Base-by-base conservation (phyloP, 495 filamentous ascomycete species). In the Ramalina intermedia region DNA sequence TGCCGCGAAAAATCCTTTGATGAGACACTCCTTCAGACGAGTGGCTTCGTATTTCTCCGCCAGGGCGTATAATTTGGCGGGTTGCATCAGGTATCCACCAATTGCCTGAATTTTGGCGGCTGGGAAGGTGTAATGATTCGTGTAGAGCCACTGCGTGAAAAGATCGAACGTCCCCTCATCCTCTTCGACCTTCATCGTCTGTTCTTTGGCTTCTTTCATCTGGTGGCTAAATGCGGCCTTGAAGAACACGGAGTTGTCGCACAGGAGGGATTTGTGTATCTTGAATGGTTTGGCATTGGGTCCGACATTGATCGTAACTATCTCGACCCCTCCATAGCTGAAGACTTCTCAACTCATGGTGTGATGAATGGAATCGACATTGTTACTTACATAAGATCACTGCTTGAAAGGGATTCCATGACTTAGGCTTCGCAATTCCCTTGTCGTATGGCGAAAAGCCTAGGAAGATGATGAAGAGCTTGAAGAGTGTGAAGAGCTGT, bases 61-160 rank as follows among this genome's bases (percentile, higher is more conserved):
- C 17, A 45, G n/a, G 3, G n/a, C 26, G 14, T 21, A 29, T 17
- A 45, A 1, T 23, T 21, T 29, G 6, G 24, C 24, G 4, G 26
- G 20, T 16, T 45, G 7, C 42, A 29, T 45, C n/a, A 21, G 16
- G 24, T 24, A 29, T 18, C 18, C 20, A 16, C 20, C 26, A 23
- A 8, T 41, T 16, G 12, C n/a, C 26, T 23, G n/a, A 11, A 16
- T 8, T 6, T 41, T 23, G 2, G 17, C 9, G 17, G 39, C 6
- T 17, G 39, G 39, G 6, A 41, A 23, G 7, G 16, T 12, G 39
- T 41, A 41, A 13, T 29, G 12, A 13, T 21, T 9, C 2, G 48
- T 43, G 46, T 39, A 55, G 23, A 47, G 36, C 49, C 49, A 55
- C 17, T 53, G 43, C 14, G 37, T 45, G 43, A 56, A 56, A 7